phyloP scores from a whole-genome alignment of 108 stramenopile genomes.

The Epipyxis sp. region DNA sequence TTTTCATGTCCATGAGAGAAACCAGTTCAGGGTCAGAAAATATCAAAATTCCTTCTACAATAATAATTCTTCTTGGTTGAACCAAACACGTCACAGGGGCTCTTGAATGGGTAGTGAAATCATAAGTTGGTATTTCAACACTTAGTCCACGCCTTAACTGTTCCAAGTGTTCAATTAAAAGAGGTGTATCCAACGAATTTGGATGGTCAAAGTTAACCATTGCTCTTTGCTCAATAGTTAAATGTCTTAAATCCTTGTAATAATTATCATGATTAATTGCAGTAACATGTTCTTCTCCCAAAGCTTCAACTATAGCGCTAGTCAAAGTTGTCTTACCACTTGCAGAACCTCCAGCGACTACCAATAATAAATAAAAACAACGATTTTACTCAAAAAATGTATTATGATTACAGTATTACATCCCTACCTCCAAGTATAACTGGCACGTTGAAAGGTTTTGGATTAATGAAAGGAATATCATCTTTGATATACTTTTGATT shows the following conservation, averaged over 20 bases:
- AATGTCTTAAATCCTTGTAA: constrained; percentile 68
- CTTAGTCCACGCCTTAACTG: constrained; percentile 63
- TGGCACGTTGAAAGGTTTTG: background rate
- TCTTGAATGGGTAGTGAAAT: constrained; percentile 76
- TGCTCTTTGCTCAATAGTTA: constrained; percentile 67
- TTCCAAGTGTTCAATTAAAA: constrained; percentile 74
- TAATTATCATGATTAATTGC: constrained; percentile 69
- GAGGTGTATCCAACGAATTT: constrained; percentile 77
- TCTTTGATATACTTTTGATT: background rate
- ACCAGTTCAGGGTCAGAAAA: constrained; percentile 67
- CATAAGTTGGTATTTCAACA: constrained; percentile 78
- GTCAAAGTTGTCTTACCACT: constrained; percentile 74
- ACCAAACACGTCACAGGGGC: constrained; percentile 41
- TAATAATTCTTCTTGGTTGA: constrained; percentile 64
- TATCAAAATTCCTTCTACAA: constrained; percentile 88
- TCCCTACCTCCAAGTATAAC: no score
- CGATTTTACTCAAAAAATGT: background rate
- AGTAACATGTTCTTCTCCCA: constrained; percentile 66
- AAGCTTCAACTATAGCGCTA: constrained; percentile 60
- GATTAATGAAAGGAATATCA: background rate
- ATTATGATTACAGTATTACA: background rate
- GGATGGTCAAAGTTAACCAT: constrained; percentile 90
- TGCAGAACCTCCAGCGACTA: constrained; percentile 52
- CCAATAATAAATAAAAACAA: constrained; percentile 33
- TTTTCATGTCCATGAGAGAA: constrained; percentile 77